Evolutionary conservation across 2,329 filamentous ascomycete genomes (phyloP).

Genomic region (Hortaea werneckii): DNA sequence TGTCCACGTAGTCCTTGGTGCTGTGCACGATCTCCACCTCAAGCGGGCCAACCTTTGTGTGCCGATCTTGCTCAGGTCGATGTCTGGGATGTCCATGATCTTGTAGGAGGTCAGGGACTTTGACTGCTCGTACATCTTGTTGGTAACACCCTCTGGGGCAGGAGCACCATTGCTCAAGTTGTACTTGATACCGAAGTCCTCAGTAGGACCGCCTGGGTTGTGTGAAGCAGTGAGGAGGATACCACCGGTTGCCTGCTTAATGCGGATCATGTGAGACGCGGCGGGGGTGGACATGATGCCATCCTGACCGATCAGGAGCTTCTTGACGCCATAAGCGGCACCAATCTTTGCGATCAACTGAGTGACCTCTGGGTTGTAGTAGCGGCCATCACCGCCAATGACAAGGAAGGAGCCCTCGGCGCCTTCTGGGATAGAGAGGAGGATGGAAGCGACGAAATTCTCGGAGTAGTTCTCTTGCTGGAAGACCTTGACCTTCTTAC

Average conservation of each 20-base stretch:
- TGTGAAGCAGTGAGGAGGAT: conserved; percentile 95
- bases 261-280: conserved; percentile 89
- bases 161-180: conserved; percentile 94
- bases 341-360: conserved; percentile 96
- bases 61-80: conserved; percentile 77
- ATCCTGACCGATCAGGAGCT: conserved; percentile 89
- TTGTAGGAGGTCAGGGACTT: conserved; percentile 90
- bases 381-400: conserved; percentile 94
- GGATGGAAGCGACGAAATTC: conserved; percentile 85
- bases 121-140: conserved; percentile 91
- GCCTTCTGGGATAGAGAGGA: conserved; percentile 93
- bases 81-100: conserved; percentile 72
- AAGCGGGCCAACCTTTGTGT: conserved; percentile 72
- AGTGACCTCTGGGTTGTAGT: conserved; percentile 92
- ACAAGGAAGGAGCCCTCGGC: conserved; percentile 81
- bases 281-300: conserved; percentile 95
- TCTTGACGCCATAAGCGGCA: conserved; percentile 96
- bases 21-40: conserved; percentile 96
- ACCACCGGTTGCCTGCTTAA: conserved; percentile 88
- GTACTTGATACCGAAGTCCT: conserved; percentile 99
- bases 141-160: conserved; percentile 89
- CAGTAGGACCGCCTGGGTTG: conserved; percentile 93
- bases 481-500: conserved; percentile 98
- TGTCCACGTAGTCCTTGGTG: conserved; percentile 78
- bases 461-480: conserved; percentile 93